phyloP scores from a whole-genome alignment of 495 filamentous ascomycete species.

The Tuber microsphaerosporum region DNA sequence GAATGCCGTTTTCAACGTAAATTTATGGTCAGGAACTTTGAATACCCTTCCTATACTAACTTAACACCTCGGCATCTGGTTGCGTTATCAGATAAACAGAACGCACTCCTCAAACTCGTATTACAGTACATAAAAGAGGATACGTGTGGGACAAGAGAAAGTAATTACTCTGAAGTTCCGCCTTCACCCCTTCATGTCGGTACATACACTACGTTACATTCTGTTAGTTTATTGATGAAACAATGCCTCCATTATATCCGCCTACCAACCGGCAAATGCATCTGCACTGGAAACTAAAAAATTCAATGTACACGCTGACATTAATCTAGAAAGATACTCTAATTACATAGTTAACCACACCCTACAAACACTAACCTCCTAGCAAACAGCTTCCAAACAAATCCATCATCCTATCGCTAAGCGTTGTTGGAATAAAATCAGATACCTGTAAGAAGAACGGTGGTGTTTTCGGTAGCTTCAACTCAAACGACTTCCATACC shows the following conservation, averaged over 20 bases:
- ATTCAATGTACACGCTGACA: not conserved
- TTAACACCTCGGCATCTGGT: no score
- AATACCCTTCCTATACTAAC: no score
- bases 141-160: not conserved
- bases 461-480: no score
- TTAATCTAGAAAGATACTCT: not conserved
- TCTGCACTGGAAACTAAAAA: not conserved
- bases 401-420: not conserved
- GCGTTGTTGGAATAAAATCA: no score
- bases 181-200: not conserved
- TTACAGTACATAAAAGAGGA: no score
- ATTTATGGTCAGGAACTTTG: conserved; percentile 5
- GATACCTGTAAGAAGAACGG: no score
- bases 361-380: not conserved
- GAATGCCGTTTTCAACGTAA: no score
- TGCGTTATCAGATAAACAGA: no score
- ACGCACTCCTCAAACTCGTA: no score
- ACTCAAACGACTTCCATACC: no score
- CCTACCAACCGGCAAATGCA: not conserved
- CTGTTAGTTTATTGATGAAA: not conserved
- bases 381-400: not conserved
- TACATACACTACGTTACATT: not conserved
- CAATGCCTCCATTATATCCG: no score
- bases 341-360: not conserved
- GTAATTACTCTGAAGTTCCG: no score